Conservation (phyloP, 1,139 yeast species). For the Zygoascus sp. region DNA sequence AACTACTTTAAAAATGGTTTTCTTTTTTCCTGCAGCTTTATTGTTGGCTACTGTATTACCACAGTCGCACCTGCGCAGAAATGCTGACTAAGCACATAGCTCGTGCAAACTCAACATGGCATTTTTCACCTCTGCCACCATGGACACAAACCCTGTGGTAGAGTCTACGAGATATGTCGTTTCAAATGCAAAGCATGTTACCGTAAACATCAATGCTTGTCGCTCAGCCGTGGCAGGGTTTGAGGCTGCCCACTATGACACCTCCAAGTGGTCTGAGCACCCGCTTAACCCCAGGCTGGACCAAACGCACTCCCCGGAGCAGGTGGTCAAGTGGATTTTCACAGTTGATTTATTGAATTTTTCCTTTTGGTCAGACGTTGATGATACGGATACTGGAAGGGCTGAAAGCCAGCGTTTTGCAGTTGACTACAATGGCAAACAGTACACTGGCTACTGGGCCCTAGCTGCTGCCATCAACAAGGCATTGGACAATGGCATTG, state of each 20-base stretch:
- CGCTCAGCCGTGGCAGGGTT: constrained; percentile 31
- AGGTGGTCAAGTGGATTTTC: constrained; percentile 40
- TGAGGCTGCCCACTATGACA: constrained; percentile 30
- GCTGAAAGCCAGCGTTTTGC: constrained; percentile 33
- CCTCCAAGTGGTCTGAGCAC: constrained; percentile 37
- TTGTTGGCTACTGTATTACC: too few relatives aligned
- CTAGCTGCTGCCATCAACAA: constrained; percentile 41
- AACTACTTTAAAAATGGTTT: too few relatives aligned
- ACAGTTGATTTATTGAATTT: constrained; percentile 41
- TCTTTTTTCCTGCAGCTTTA: too few relatives aligned
- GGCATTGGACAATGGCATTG: constrained; percentile 38
- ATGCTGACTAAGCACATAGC: neutral
- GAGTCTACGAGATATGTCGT: constrained; percentile 8
- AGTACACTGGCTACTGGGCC: constrained; percentile 45
- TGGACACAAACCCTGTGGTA: too few relatives aligned
- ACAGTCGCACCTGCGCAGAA: too few relatives aligned
- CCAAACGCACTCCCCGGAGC: neutral
- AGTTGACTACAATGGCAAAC: constrained; percentile 33
- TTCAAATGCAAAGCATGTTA: constrained; percentile 26
- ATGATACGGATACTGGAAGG: constrained; percentile 32
- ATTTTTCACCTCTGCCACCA: neutral
- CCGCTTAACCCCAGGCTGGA: constrained; percentile 33
- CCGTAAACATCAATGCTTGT: constrained; percentile 29
- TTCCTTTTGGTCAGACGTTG: constrained; percentile 42
- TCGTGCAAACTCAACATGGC: neutral